These are phyloP conservation scores for Mortierella alpina DNA, from an alignment of 192 early-diverging fungal genomes.

Conservation along the genomic window DNA sequence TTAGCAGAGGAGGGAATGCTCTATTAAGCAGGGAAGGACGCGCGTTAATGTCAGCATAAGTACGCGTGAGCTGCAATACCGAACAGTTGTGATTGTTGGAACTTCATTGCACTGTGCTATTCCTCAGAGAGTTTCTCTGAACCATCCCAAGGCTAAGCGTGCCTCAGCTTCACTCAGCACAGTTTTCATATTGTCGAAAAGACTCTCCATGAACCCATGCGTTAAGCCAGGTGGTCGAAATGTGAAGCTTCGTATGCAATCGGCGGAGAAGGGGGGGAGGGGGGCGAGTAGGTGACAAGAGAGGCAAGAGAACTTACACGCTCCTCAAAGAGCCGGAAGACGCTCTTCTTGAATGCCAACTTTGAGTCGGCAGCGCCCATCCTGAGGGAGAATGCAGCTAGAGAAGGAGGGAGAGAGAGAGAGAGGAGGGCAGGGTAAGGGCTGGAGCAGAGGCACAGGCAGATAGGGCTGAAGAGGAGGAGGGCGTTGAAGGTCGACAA, in stretches of 20 bases:
- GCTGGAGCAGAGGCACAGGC: too few relatives aligned
- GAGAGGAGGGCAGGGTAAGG: too few relatives aligned
- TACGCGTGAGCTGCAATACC: background rate
- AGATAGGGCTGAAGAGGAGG: too few relatives aligned
- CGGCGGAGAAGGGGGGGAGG: background rate
- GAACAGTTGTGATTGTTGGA: too few relatives aligned
- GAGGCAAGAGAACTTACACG: constrained; percentile 66
- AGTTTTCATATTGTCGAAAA: too few relatives aligned
- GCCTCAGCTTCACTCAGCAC: too few relatives aligned
- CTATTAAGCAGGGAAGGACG: constrained; percentile 12
- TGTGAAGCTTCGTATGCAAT: background rate
- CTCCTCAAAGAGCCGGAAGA: constrained; percentile 87
- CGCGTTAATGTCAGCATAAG: background rate
- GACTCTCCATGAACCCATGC: too few relatives aligned
- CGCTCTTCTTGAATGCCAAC: constrained; percentile 87
- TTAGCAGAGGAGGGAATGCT: constrained; percentile 47
- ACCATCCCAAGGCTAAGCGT: too few relatives aligned
- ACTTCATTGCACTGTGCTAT: too few relatives aligned
- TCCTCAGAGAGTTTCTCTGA: too few relatives aligned
- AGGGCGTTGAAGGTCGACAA: too few relatives aligned
- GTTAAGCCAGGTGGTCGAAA: background rate
- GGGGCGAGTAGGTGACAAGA: too few relatives aligned
- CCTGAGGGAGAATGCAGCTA: background rate
- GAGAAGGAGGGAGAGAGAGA: background rate
- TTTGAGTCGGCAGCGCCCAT: constrained; percentile 94